Evolutionary conservation across 148 eudicot genomes (phyloP).

Genomic region (Amaranthus hypochondriacus): DNA sequence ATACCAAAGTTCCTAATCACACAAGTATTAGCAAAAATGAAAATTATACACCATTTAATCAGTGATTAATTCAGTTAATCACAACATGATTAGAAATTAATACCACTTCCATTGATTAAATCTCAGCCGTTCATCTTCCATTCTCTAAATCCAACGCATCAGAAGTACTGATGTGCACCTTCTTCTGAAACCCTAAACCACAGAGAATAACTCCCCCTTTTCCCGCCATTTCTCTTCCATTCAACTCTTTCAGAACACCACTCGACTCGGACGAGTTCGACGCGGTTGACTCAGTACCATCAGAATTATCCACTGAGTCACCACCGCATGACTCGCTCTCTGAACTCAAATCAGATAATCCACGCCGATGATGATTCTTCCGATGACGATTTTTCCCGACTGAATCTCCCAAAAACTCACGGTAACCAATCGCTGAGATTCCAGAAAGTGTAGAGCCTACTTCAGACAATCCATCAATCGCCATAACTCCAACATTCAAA

Average conservation of each 20-base stretch:
- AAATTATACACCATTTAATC: background rate
- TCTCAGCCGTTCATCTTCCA: slow-evolving; percentile 15
- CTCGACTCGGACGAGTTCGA: slow-evolving; percentile 45
- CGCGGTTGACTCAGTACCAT: slow-evolving; percentile 55
- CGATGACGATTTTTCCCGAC: slow-evolving; percentile 16
- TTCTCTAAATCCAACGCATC: slow-evolving; percentile 29
- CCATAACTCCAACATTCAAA: slow-evolving; percentile 60
- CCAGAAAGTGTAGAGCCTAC: slow-evolving; percentile 21
- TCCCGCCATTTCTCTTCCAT: slow-evolving; percentile 32
- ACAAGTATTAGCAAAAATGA: no score
- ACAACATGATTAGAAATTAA: background rate
- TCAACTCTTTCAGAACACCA: slow-evolving; percentile 52
- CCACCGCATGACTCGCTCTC: slow-evolving; percentile 38
- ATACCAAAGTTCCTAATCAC: no score
- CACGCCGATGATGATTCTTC: slow-evolving; percentile 29
- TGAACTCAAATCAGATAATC: slow-evolving; percentile 29
- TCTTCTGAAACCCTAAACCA: slow-evolving; percentile 56
- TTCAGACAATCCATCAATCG: slow-evolving; percentile 29
- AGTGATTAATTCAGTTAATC: background rate
- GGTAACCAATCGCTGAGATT: slow-evolving; percentile 47
- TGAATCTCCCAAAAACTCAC: slow-evolving; percentile 43
- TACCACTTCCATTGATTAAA: slow-evolving; percentile 1
- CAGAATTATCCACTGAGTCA: slow-evolving; percentile 49
- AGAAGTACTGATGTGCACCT: slow-evolving; percentile 41
- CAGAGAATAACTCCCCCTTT: slow-evolving; percentile 44